phyloP scores from a whole-genome alignment of 1,284 basidiomycete genomes.

The Fomes fomentarius region DNA sequence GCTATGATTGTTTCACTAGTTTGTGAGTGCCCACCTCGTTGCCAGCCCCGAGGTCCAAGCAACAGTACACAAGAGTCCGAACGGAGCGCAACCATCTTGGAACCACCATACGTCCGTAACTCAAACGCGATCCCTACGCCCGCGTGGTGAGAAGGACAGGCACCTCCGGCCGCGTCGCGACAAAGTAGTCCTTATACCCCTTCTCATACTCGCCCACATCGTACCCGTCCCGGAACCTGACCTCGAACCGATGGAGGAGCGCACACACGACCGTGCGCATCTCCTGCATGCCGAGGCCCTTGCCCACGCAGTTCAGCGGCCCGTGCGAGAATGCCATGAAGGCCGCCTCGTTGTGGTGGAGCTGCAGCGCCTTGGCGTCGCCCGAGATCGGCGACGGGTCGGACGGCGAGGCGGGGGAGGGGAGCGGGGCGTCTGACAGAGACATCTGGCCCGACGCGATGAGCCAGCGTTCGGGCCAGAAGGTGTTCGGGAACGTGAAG shows the following conservation, averaged over 20 bases:
- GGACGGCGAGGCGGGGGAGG: not conserved
- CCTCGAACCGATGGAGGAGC: conserved; percentile 31
- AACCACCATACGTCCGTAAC: too few species aligned
- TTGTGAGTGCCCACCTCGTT: too few species aligned
- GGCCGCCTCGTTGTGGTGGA: conserved; percentile 27
- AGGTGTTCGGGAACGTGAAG: conserved; percentile 33
- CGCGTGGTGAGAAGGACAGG: conserved; percentile 23
- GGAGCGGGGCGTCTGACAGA: not conserved
- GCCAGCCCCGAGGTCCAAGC: too few species aligned
- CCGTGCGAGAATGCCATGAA: conserved; percentile 36
- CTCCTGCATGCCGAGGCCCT: conserved; percentile 33
- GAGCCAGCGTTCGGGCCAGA: conserved; percentile 38
- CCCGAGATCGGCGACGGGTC: not conserved
- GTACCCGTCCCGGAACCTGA: conserved; percentile 27
- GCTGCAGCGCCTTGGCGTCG: not conserved
- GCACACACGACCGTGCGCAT: conserved; percentile 28
- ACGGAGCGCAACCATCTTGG: too few species aligned
- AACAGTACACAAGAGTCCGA: too few species aligned
- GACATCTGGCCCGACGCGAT: conserved; percentile 5
- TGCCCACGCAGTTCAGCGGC: conserved; percentile 36
- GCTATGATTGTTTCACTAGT: too few species aligned
- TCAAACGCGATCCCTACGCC: too few species aligned
- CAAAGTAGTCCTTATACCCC: conserved; percentile 24
- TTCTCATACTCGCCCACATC: conserved; percentile 25
- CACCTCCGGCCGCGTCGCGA: conserved; percentile 19